A percentile compares a stretch with the other conserved stretches of the same genome.
Conservation (phyloP, 2,329 filamentous ascomycete species). For the Amesomyces nigricolor region DNA sequence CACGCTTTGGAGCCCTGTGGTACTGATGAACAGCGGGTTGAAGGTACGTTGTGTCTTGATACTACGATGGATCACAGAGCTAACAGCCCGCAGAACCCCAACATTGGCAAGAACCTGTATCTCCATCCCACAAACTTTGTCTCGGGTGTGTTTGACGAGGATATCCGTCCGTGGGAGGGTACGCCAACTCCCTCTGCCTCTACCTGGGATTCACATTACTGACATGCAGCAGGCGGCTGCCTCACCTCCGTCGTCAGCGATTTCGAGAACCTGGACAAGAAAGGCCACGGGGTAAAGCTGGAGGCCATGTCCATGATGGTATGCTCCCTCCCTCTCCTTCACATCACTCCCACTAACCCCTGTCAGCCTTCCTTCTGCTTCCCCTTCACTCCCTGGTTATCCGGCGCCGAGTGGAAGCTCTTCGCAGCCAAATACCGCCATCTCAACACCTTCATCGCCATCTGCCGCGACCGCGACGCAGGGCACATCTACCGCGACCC, state of each 20-base stretch:
- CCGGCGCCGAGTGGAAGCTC: constrained; percentile 67
- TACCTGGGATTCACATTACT: background rate
- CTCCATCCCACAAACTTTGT: constrained; percentile 67
- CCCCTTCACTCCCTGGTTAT: constrained; percentile 59
- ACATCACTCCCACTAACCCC: background rate
- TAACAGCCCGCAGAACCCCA: constrained; percentile 52
- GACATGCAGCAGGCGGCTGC: constrained; percentile 55
- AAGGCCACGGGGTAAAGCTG: constrained; percentile 77
- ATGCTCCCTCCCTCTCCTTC: background rate
- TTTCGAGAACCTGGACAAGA: constrained; percentile 74
- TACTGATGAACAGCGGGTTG: constrained; percentile 73
- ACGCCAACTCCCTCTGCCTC: background rate
- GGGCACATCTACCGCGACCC: constrained; percentile 72
- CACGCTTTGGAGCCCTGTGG: constrained; percentile 67
- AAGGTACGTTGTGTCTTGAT: constrained; percentile 41
- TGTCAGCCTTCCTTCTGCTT: constrained; percentile 58
- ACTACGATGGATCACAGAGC: background rate
- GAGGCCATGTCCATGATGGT: constrained; percentile 66
- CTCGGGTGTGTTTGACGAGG: constrained; percentile 60
- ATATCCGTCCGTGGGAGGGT: constrained; percentile 62
- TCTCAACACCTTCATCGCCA: constrained; percentile 65
- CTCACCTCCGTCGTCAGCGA: constrained; percentile 72
- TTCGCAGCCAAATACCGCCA: constrained; percentile 61
- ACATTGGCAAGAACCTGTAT: constrained; percentile 77
- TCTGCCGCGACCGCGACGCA: constrained; percentile 69